Conservation (phyloP, 371 early-diverging fungal genomes). For the Syncephalastrum sp. region DNA sequence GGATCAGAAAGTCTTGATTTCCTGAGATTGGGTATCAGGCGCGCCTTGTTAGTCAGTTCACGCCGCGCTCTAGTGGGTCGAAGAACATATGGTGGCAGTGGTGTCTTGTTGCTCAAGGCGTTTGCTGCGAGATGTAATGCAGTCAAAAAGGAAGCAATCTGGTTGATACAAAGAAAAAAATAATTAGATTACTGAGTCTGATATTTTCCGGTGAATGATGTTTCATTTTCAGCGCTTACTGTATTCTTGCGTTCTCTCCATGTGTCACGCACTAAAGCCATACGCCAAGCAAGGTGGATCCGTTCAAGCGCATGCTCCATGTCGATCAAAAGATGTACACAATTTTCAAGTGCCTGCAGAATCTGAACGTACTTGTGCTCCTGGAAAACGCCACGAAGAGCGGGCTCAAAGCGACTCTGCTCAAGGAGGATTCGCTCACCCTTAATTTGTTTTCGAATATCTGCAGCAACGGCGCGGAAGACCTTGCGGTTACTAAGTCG, state of each 20-base stretch:
- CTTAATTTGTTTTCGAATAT: conserved; percentile 39
- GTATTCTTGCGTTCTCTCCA: conserved; percentile 46
- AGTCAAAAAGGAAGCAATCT: conserved; percentile 42
- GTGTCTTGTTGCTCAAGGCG: conserved; percentile 42
- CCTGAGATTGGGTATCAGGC: conserved; percentile 21
- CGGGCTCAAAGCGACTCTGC: conserved; percentile 50
- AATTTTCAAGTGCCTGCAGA: conserved; percentile 40
- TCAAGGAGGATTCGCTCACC: conserved; percentile 40
- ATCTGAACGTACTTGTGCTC: conserved; percentile 38
- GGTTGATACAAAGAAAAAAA: not conserved
- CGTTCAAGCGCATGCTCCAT: conserved; percentile 41
- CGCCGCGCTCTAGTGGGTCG: conserved; percentile 43
- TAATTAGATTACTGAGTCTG: no score
- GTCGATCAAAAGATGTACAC: conserved; percentile 38
- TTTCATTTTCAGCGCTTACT: conserved; percentile 17
- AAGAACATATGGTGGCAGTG: conserved; percentile 40
- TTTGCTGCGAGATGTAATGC: conserved; percentile 41
- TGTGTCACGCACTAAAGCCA: conserved; percentile 29
- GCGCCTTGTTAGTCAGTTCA: conserved; percentile 36
- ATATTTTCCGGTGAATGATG: no score
- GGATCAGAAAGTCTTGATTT: conserved; percentile 27
- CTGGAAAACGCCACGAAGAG: conserved; percentile 46
- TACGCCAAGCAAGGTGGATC: conserved; percentile 31
- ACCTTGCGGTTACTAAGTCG: conserved; percentile 26
- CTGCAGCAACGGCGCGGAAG: conserved; percentile 31